Evolutionary conservation across 352 stramenopile genomes (phyloP), one percentile per base, ranked within the genome.

Genomic region (Thalassiosira exigua): DNA sequence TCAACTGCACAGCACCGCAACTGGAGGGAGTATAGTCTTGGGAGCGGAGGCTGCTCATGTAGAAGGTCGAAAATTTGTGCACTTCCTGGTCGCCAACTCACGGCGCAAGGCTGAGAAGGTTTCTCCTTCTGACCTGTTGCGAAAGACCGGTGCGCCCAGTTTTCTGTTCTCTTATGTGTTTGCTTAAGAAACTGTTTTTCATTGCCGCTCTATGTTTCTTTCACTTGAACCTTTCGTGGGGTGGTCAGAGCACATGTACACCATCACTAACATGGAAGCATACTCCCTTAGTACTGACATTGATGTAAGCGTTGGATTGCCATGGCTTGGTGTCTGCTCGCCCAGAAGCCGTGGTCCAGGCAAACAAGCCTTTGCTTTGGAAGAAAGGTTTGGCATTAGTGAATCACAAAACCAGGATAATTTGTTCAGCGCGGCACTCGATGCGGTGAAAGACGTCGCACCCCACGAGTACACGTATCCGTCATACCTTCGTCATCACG

Each of bases 11-110:
- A 80, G 70, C 29, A 76, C 77, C 22, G 51, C 48, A 32, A 89
- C 82, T 30, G 69, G 69, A 24, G 78, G 78, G 29, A 89, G 82
- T 56, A 73, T 89, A 21, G 82, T 89, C 39, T 65, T 89, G 29
- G 79, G 75, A 62, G 84, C 83, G 54, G 67, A 83, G 58, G 58
- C 62, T 19, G 79, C 82, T 11, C 78, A 89, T 41, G 48, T 89
- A 69, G 82, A 87, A 72, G 82, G 78, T 11, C 58, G 57, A 42
- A 75, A 89, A 64, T 89, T 89, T 44, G 26, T 87, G 27, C 57
- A 78, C 41, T 79, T 89, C 51, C 41, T 87, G 19, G 67, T 77
- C 7, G 39, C 66, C 24, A 67, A 68, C 51, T 11, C 21, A 21
- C n/a, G 27, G 32, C 58, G 42, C 56, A 66, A 68, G n/a, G 42